Base-by-base conservation (phyloP, 2,329 filamentous ascomycete species). In the Chrysoporthe deuterocubensis region DNA sequence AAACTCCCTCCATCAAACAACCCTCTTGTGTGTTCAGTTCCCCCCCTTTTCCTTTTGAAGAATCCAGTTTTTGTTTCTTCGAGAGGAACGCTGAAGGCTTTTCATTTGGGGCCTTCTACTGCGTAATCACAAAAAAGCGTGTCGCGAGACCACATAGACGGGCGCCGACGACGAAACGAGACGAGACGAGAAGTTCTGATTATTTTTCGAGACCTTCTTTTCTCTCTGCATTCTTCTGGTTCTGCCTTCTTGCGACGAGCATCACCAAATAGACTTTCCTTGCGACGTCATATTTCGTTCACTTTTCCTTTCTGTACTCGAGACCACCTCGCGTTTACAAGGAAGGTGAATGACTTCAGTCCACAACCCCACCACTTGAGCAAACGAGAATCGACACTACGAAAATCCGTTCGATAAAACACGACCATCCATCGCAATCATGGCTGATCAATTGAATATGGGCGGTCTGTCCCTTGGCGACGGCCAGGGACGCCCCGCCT, bases 371-470 rank as follows among this genome's bases (percentile, higher is more conserved):
- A 62, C 65, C 37, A 52, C 46, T 42, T 67, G 63, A 67, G 69
- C 64, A 52, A 66, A 64, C 62, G 68, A 68, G 58, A 62, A 66
- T 62, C 54, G 63, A 56, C 14, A 44, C 11, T 6, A 42, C 48
- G 64, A 66, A 65, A 64, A 69, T 67, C 71, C 65, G 72, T 65
- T 63, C 68, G 50, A 69, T 59, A 69, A 56, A 42, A 52, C 42
- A 56, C n/a, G 46, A 57, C 61, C 64, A 37, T 61, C 65, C 57
- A 71, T 64, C 75, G 75, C 75, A 82, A 90, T 81, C 78, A 94
- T 94, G 91, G 91, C 91, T 79, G 91, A 93, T 76, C 90, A 94
- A 84, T 87, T 96, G 76, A 93, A 93, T 84, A 94, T 95, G 87
- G 87, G 85, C 78, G 88, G 89, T 78, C 84, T 95, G 76, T 90